Evolutionary conservation across 108 stramenopile genomes (phyloP), one percentile per base, ranked within the genome.

Genomic region (Parietichytrium sp.): DNA sequence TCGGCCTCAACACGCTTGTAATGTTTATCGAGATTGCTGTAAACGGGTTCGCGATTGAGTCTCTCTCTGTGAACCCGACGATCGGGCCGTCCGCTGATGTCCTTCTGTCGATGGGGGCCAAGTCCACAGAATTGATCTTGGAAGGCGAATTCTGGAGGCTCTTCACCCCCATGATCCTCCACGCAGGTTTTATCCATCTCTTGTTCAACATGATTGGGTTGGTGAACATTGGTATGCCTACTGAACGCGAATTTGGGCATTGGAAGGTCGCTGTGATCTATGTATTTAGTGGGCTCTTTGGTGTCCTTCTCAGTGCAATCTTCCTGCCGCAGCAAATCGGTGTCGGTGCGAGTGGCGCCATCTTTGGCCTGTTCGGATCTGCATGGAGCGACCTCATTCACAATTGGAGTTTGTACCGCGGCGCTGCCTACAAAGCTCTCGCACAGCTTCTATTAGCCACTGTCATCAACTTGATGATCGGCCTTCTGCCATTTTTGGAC

Each of bases 281-380:
- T 82, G 52, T 95, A 23, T 80, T 94, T 54, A 88, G 94, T 25
- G 96, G 92, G 45, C 83, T 96, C 0, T 93, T 93, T 7, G 95
- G 96, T 4, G 95, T 87, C 12, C 93, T 97, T 52, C 50, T 95
- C 82, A 92, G 92, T 55, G 92, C 95, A 48, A 85, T 96, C 52
- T 95, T 94, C 78, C 83, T 96, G 16, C 95, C 95, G n/a, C 83
- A 93, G 30, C 93, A 92, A 78, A 91, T 96, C 72, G 89, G 88
- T 31, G 96, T 97, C 4, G 96, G 96, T 49, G 95, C 95, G 3
- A 91, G 91, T 6, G 96, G 96, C 38, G 96, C 94, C n/a, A 93
- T 95, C 47, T 95, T 96, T 83, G 94, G 93, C 2, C 80, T 96
- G 51, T 92, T 96, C 52, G 94, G 95, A 15, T 93, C 90, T 1